Base-by-base conservation (phyloP, 257 asterid species). In the Solanum microdontum region DNA sequence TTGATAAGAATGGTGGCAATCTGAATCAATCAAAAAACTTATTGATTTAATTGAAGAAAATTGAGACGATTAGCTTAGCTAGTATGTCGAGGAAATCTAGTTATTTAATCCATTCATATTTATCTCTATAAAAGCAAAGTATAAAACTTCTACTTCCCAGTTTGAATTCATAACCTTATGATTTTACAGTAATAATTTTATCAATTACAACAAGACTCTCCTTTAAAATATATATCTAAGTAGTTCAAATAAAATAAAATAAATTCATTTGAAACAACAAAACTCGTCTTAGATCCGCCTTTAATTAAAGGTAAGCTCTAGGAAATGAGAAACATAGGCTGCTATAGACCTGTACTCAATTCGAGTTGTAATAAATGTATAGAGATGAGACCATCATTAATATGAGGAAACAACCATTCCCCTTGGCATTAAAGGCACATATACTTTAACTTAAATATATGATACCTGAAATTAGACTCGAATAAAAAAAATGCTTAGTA, bases 301-400 rank as follows among this genome's bases (percentile, higher is more conserved):
- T 2, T 24, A 10, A 64, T 64, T 58, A 21, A 21, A 17, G 62
- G 0, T 17, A 6, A 51, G 66, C 1, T 19, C 0, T 58, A 94
- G 92, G 94, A 94, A 87, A 94, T 82, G 79, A 97, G 98, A 3
- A 95, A 93, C 30, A 92, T 94, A 0, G 98, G 94, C 86, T 91
- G 91, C 36, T 12, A 26, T 62, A 2, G 94, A 95, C 34, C 90
- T 93, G 13, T 94, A 93, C 33, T 40, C 75, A 15, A 84, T 95
- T 64, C 9, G 96, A 91, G 85, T 98, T 97, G 34, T 0, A 94
- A 89, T 51, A 92, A 95, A 75, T 36, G 83, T 13, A 75, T 36
- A 36, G 55, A 37, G 55, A 23, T 36, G 21, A 75, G 55, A 11
- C 83, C 33, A 23, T 75, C 83, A 73, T 73, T 75, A 75, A 75